phyloP scores from a whole-genome alignment of 176 grass and related monocot genomes.

The Miscanthus lutarioriparius region DNA sequence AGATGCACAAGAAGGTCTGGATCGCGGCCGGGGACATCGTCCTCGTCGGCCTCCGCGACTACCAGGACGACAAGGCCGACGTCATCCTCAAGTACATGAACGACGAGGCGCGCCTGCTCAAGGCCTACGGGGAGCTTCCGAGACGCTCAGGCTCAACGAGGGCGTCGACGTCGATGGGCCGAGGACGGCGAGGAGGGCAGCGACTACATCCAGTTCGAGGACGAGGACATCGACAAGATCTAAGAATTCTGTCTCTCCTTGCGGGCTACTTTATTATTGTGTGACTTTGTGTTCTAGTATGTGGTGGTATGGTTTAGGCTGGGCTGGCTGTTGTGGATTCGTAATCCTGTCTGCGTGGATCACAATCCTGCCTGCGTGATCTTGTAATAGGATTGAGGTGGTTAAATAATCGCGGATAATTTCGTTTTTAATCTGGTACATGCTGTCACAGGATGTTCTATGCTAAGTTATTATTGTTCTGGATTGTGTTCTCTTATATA shows the following conservation, averaged over 20 bases:
- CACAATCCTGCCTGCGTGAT: not conserved
- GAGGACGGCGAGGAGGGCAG: constrained; percentile 44
- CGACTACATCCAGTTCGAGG: constrained; percentile 81
- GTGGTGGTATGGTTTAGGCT: not conserved
- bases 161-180: constrained; percentile 68
- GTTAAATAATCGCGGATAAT: constrained; percentile 33
- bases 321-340: not conserved
- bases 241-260: not conserved
- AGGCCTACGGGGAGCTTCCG: constrained; percentile 76
- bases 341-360: not conserved
- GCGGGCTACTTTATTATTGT: not conserved
- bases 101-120: constrained; percentile 73
- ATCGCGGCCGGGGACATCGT: constrained; percentile 81
- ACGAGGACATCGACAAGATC: constrained; percentile 94
- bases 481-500: not conserved
- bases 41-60: constrained; percentile 80
- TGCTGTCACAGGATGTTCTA: constrained; percentile 4
- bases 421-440: constrained; percentile 1
- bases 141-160: constrained; percentile 76
- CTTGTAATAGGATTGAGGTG: constrained; percentile 1
- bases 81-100: constrained; percentile 96
- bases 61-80: constrained; percentile 92
- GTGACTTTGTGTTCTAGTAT: constrained; percentile 5
- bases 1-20: constrained; percentile 96
- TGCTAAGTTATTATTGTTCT: not conserved